phyloP scores from a whole-genome alignment of 495 filamentous ascomycete genomes.

The Tuber melanosporum region DNA sequence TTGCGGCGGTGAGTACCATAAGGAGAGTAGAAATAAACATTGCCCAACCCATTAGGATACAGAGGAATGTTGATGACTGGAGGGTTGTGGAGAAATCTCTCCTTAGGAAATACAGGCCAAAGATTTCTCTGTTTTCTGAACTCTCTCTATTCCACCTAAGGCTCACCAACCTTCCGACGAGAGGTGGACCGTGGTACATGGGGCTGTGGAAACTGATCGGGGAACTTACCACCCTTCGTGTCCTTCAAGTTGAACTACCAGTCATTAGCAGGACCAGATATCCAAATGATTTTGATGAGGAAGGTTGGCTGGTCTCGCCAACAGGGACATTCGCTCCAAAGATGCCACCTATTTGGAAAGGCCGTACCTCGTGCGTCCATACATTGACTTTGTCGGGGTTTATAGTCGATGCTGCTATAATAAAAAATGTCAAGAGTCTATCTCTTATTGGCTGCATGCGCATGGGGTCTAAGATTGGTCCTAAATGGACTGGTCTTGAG shows the following conservation, averaged over 20 bases:
- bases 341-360: background rate
- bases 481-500: background rate
- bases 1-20: conserved; percentile 8
- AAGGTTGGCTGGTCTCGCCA: background rate
- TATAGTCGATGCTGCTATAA: conserved; percentile 16
- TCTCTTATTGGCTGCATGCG: conserved; percentile 1
- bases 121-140: conserved; percentile 5
- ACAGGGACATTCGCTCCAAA: background rate
- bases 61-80: background rate
- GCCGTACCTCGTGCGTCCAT: background rate
- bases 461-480: background rate
- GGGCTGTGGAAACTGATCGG: conserved; percentile 21
- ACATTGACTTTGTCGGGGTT: conserved; percentile 24
- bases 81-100: background rate
- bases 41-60: conserved; percentile 17
- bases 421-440: background rate
- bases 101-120: conserved; percentile 24
- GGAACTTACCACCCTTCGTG: conserved; percentile 7
- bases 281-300: conserved; percentile 16
- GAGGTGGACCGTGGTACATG: conserved; percentile 24
- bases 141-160: conserved; percentile 21
- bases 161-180: conserved; percentile 25
- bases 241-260: conserved; percentile 16
- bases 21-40: conserved; percentile 20
- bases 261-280: conserved; percentile 19